phyloP scores from a whole-genome alignment of 495 filamentous ascomycete genomes.

The Penicillium manginii region DNA sequence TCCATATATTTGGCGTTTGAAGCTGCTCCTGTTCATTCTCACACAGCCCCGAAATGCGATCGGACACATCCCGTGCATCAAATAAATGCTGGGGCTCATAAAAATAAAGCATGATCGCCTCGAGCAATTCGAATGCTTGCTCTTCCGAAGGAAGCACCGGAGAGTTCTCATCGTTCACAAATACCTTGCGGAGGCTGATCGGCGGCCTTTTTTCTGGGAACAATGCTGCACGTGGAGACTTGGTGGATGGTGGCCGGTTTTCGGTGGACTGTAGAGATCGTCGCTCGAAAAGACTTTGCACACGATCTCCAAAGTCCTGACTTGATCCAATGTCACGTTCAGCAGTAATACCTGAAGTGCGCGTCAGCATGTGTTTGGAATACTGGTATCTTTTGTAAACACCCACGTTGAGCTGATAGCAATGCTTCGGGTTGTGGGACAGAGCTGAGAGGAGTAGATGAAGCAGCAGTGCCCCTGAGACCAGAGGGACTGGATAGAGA shows the following conservation, averaged over 20 bases:
- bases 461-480: not conserved
- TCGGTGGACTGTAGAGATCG: not conserved
- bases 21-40: not conserved
- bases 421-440: not conserved
- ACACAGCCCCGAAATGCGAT: slow-evolving; percentile 7
- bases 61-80: slow-evolving; percentile 13
- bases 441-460: not conserved
- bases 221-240: slow-evolving; percentile 1
- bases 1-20: not conserved
- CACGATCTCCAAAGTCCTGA: slow-evolving; percentile 11
- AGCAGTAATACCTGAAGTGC: slow-evolving; percentile 1
- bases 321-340: slow-evolving; percentile 17
- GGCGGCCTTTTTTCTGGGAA: not conserved
- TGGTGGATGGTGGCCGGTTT: not conserved
- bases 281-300: slow-evolving; percentile 9
- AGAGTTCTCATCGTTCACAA: not conserved
- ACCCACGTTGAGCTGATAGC: not conserved
- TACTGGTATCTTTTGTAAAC: not conserved
- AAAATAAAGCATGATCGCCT: slow-evolving; percentile 9
- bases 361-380: not conserved
- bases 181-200: not conserved
- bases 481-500: not conserved
- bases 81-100: slow-evolving; percentile 13
- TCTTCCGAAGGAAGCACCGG: slow-evolving; percentile 2
- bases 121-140: slow-evolving; percentile 9